These are phyloP conservation scores for Phytophthora meadii DNA, from an alignment of 352 stramenopile species.

Conservation along the genomic window DNA sequence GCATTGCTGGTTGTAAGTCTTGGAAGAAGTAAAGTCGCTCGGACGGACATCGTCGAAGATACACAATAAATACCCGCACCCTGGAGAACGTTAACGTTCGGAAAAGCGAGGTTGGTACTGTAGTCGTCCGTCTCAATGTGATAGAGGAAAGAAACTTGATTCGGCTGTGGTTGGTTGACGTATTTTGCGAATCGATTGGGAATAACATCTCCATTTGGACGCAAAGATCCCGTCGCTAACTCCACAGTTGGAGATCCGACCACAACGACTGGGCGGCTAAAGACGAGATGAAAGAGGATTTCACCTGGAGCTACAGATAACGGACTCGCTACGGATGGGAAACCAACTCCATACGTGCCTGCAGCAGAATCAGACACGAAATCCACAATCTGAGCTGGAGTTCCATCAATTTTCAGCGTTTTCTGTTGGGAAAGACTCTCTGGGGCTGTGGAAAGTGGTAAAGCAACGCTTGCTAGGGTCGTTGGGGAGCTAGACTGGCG, in stretches of 20 bases:
- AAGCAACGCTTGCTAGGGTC: constrained; percentile 36
- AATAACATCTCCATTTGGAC: constrained; percentile 47
- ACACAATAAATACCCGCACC: constrained; percentile 51
- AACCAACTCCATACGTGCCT: constrained; percentile 71
- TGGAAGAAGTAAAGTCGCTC: constrained; percentile 43
- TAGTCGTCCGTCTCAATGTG: constrained; percentile 60
- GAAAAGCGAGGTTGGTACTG: constrained; percentile 65
- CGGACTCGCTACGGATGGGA: constrained; percentile 57
- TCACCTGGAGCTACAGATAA: constrained; percentile 60
- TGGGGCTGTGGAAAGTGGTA: constrained; percentile 37
- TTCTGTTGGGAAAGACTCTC: constrained; percentile 41
- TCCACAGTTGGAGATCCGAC: constrained; percentile 54
- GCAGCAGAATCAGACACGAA: constrained; percentile 51
- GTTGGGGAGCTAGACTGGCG: constrained; percentile 41
- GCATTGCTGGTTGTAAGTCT: constrained; percentile 38
- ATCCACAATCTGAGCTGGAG: constrained; percentile 49
- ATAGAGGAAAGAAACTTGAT: constrained; percentile 72
- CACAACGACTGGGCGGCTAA: constrained; percentile 62
- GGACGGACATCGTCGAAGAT: constrained; percentile 50
- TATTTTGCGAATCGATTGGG: constrained; percentile 60
- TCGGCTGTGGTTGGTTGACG: constrained; percentile 48
- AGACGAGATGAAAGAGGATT: constrained; percentile 73
- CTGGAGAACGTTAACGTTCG: constrained; percentile 45
- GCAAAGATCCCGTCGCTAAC: constrained; percentile 64
- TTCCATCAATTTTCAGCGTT: constrained; percentile 55